These are phyloP conservation scores for Tolypocladium nubicola DNA, from an alignment of 2,329 filamentous ascomycete species.

Conservation along the genomic window DNA sequence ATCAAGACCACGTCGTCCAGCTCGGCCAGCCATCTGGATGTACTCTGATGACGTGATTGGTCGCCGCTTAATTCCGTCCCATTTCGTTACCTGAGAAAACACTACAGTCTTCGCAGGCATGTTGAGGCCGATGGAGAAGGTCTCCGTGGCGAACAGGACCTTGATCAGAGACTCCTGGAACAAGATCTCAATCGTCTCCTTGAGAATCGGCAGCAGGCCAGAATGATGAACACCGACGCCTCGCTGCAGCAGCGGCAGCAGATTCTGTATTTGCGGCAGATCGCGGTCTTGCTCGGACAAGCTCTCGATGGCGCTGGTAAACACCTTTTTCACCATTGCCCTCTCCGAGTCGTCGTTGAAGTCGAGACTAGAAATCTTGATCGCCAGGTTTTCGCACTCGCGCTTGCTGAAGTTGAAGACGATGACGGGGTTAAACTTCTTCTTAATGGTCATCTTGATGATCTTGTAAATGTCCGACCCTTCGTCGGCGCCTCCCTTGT, in stretches of 20 bases:
- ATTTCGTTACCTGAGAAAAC: constrained; percentile 95
- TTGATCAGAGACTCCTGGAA: constrained; percentile 98
- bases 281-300: constrained; percentile 84
- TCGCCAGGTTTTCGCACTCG: constrained; percentile 83
- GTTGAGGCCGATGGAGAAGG: constrained; percentile 96
- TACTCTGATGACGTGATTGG: constrained; percentile 94
- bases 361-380: constrained; percentile 75
- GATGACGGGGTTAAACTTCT: constrained; percentile 95
- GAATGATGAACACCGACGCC: constrained; percentile 98
- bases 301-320: constrained; percentile 84
- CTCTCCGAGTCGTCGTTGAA: constrained; percentile 98
- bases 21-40: constrained; percentile 97
- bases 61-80: constrained; percentile 69
- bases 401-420: constrained; percentile 99
- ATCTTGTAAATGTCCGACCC: constrained; percentile 87
- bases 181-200: constrained; percentile 97
- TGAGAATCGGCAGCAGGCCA: constrained; percentile 85
- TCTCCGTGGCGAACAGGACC: constrained; percentile 94
- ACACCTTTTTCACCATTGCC: constrained; percentile 87
- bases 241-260: constrained; percentile 77
- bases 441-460: constrained; percentile 96
- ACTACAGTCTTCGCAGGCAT: constrained; percentile 99
- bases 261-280: constrained; percentile 81
- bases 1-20: constrained; percentile 92
- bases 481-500: constrained; percentile 73